Base-by-base conservation (phyloP, 2,329 filamentous ascomycete species). In the Fusarium veterinarium region DNA sequence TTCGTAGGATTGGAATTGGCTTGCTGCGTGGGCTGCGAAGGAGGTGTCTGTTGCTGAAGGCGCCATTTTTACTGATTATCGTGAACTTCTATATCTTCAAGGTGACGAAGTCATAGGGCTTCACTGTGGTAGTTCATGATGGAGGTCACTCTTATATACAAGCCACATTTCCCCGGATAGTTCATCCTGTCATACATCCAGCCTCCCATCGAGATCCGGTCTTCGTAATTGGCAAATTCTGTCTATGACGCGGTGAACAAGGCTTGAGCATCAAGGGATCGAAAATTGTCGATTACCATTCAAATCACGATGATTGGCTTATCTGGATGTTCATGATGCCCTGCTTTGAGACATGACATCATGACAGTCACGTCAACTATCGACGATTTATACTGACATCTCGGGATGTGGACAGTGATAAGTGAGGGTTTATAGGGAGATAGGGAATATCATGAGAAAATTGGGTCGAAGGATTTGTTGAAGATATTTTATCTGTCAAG, bases 1-100 rank as follows among this genome's bases (percentile, higher is more conserved):
- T 59, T 84, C 81, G 60, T 81, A 85, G 4, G 79, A 79, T 12
- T 77, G 77, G 77, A 81, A 81, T 67, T 80, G 83, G 59, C 75
- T 79, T 52, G 79, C 79, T 72, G 75, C 80, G 60, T 81, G 83
- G 56, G 80, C 79, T 42, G 78, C 60, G 71, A 83, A 84, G 20
- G 81, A 83, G 37, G 76, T 80, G 31, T 82, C 74, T 76, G 75
- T 76, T 67, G 80, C 62, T 64, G 73, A 51, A 38, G 75, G 75
- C 6, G 75, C 73, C 75, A 77, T 77, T 37, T 73, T 65, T 25
- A 6, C 16, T 25, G 6, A 6, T 23, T 51, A 5, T 14, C 13
- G 9, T 42, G 25, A 25, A 17, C 13, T 33, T 6, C 4, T n/a
- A 12, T 48, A 33, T 31, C 20, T 51, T 35, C 2, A 2, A 31